A percentile compares a stretch with the other conserved stretches of the same genome.
phyloP scores from a whole-genome alignment of 1,284 basidiomycete genomes.

The Irpex sp. region DNA sequence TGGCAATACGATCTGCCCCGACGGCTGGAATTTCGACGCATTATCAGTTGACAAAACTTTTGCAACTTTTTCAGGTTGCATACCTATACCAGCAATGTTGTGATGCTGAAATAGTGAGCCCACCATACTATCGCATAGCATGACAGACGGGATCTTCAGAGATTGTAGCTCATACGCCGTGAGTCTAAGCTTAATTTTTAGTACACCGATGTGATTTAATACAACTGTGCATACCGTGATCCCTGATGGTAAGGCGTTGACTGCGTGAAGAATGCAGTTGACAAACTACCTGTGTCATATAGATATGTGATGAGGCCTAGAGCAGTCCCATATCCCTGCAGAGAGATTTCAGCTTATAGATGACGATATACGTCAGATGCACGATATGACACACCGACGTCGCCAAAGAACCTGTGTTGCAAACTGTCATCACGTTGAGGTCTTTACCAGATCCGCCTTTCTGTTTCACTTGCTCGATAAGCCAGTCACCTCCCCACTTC shows the following conservation, averaged over 20 bases:
- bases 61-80: constrained; percentile 23
- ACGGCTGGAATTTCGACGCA: constrained; percentile 45
- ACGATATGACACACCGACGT: constrained; percentile 59
- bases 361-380: not conserved
- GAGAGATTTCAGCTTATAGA: constrained; percentile 10
- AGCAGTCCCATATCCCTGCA: constrained; percentile 89
- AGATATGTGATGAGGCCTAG: constrained; percentile 90
- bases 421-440: constrained; percentile 88
- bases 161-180: constrained; percentile 86
- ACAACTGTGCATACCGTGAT: constrained; percentile 47
- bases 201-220: not conserved
- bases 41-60: not conserved
- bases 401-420: constrained; percentile 91
- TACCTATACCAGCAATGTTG: constrained; percentile 83
- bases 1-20: constrained; percentile 83
- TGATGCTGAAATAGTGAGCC: constrained; percentile 88
- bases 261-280: constrained; percentile 86
- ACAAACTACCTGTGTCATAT: constrained; percentile 71
- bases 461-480: constrained; percentile 52
- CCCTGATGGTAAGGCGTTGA: constrained; percentile 93
- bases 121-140: constrained; percentile 95
- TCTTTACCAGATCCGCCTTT: constrained; percentile 43
- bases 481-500: constrained; percentile 81
- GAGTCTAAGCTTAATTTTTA: constrained; percentile 42
- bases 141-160: constrained; percentile 79